A percentile compares a stretch with the other conserved stretches of the same genome.
These are phyloP conservation scores for Leucocoprinus birnbaumii DNA, from an alignment of 768 basidiomycete species.

Conservation along the genomic window DNA sequence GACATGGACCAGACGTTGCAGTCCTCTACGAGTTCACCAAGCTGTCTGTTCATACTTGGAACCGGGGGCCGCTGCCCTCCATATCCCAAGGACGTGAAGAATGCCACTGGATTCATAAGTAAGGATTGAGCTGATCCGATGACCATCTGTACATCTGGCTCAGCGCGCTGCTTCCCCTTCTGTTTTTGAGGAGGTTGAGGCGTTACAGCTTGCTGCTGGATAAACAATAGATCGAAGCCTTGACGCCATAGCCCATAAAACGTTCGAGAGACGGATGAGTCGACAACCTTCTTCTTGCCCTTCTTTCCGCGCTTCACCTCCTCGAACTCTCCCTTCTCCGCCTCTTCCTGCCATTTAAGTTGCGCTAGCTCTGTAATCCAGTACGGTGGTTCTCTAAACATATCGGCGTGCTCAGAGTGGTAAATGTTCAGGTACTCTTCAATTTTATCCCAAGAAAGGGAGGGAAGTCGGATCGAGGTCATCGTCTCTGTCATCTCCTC, in stretches of 20 bases:
- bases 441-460: slow-evolving; percentile 30
- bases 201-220: slow-evolving; percentile 23
- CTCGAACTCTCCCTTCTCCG: not conserved
- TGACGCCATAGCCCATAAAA: slow-evolving; percentile 51
- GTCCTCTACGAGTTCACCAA: slow-evolving; percentile 33
- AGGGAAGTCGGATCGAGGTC: slow-evolving; percentile 22
- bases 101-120: not conserved
- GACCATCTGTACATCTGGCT: not conserved
- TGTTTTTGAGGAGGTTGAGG: not conserved
- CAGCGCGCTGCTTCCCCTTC: not conserved
- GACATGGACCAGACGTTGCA: slow-evolving; percentile 56
- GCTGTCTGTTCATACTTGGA: slow-evolving; percentile 31
- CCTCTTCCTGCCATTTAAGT: not conserved
- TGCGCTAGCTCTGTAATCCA: slow-evolving; percentile 36
- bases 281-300: slow-evolving; percentile 13
- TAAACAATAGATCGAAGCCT: slow-evolving; percentile 45
- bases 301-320: not conserved
- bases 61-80: slow-evolving; percentile 29
- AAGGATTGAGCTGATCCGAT: not conserved
- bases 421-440: slow-evolving; percentile 22
- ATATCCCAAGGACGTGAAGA: not conserved
- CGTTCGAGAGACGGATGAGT: not conserved
- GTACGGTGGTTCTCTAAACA: slow-evolving; percentile 38
- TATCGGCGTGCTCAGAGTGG: slow-evolving; percentile 39
- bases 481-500: slow-evolving; percentile 41